Evolutionary conservation across 164 flowering plant genomes (phyloP), one percentile per base, ranked within the genome.

Genomic region (Paratinospora sagittata): DNA sequence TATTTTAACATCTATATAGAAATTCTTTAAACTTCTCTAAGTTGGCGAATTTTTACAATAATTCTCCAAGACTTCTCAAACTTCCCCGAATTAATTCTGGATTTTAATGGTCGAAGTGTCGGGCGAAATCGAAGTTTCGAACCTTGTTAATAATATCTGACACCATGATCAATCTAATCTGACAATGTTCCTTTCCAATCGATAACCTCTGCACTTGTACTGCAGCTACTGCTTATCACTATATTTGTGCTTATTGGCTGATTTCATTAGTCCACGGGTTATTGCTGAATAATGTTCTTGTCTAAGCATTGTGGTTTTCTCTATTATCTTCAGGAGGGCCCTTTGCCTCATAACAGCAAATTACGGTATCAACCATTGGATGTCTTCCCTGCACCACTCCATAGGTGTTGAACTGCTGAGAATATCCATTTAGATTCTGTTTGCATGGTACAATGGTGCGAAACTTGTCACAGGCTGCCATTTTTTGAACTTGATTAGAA

Each of bases 341-440:
- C 90, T 21, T 58, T 90, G 86, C 93, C 91, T 71, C 89, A 72
- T 58, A 89, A 86, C 26, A 86, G 83, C 43, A 71, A 70, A 61
- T 23, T 87, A 78, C 81, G 87, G 27, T 91, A 87, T 74, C 83
- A 86, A 70, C 93, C 94, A n/a, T 67, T 85, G 76, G 93, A 86
- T 72, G 65, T 93, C 63, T 90, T 85, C 79, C 95, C 96, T 68
- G 97, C 98, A 19, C 96, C 94, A 3, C 85, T 93, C 27, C 98
- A 92, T 81, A 79, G 91, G 82, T 83, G 88, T 71, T 88, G 77
- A 82, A 72, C 21, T 52, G n/a, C 8, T n/a, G 60, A 19, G n/a
- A 19, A 19, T 7, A 16, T 52, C 60, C 21, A n/a, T n/a, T 52
- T n/a, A 52, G 60, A 19, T 52, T 52, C 60, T 52, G 60, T n/a